phyloP scores from a whole-genome alignment of 2,329 filamentous ascomycete species.

The Trichoderma brevicompactum region DNA sequence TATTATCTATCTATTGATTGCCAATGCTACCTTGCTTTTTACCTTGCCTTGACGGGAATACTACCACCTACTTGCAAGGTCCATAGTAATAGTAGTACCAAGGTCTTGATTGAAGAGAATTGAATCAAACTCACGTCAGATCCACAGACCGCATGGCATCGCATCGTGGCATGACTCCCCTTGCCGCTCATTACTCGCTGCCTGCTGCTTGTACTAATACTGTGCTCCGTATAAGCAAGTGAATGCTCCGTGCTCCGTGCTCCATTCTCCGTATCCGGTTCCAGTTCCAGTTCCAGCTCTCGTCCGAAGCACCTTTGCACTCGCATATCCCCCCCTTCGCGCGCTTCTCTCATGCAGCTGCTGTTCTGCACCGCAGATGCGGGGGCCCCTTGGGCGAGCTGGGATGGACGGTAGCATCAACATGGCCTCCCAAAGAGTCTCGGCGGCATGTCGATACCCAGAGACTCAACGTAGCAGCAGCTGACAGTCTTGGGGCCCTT shows the following conservation, averaged over 20 bases:
- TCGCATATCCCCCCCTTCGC: too few species aligned
- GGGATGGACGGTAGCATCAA: conserved; percentile 26
- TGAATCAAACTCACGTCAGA: too few species aligned
- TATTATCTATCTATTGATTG: too few species aligned
- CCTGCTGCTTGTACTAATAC: too few species aligned
- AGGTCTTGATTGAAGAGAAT: too few species aligned
- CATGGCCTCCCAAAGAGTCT: conserved; percentile 15
- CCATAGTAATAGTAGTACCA: too few species aligned
- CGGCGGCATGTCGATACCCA: conserved; percentile 12
- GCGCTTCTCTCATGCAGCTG: conserved; percentile 8
- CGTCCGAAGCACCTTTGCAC: too few species aligned
- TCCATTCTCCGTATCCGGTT: background rate
- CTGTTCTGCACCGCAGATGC: conserved; percentile 25
- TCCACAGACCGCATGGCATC: too few species aligned
- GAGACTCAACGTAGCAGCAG: conserved; percentile 27
- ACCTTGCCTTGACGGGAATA: too few species aligned
- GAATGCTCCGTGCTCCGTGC: background rate
- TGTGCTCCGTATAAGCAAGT: too few species aligned
- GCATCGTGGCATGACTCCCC: background rate
- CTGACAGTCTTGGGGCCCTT: conserved; percentile 14
- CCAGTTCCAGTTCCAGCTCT: background rate
- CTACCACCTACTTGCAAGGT: too few species aligned
- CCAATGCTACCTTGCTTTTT: too few species aligned
- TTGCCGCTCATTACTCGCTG: conserved; percentile 19
- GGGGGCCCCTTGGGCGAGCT: conserved; percentile 18